A percentile compares a stretch with the other conserved stretches of the same genome.
phyloP scores from a whole-genome alignment of 1,284 basidiomycete species.

The Cryptococcus sp. region DNA sequence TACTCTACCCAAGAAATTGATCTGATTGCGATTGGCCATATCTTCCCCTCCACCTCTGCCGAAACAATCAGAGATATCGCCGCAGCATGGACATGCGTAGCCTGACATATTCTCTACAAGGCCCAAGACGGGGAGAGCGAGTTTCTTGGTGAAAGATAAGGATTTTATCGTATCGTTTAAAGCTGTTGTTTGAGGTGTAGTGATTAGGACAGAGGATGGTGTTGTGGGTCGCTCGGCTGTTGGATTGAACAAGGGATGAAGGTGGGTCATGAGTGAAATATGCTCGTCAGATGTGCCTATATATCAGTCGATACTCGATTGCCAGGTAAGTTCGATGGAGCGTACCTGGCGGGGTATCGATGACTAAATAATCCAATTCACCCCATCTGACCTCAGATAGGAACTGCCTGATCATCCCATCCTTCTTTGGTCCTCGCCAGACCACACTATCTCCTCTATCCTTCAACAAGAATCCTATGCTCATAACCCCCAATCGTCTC shows the following conservation, averaged over 20 bases:
- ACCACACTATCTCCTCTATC: conserved; percentile 89
- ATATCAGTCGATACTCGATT: neutral
- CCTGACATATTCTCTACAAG: conserved; percentile 99
- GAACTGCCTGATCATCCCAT: conserved; percentile 99
- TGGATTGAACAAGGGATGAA: conserved; percentile 75
- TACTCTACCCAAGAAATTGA: conserved; percentile 80
- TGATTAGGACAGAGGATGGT: conserved; percentile 82
- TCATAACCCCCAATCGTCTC: conserved; percentile 84
- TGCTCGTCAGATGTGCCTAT: conserved; percentile 97
- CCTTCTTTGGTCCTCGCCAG: conserved; percentile 99
- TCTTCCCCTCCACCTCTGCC: conserved; percentile 88
- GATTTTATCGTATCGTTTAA: conserved; percentile 94
- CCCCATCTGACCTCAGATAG: conserved; percentile 95
- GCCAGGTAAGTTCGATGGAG: conserved; percentile 6
- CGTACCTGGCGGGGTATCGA: conserved; percentile 95
- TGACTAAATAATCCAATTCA: conserved; percentile 88
- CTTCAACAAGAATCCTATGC: conserved; percentile 89
- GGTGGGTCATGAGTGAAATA: conserved; percentile 88
- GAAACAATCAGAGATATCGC: conserved; percentile 91
- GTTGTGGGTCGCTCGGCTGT: conserved; percentile 35
- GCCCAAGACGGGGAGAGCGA: conserved; percentile 82
- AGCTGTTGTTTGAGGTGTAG: conserved; percentile 95
- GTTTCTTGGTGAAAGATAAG: conserved; percentile 86
- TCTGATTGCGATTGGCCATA: conserved; percentile 69
- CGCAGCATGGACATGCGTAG: conserved; percentile 92